Evolutionary conservation across 257 asterid genomes (phyloP), one percentile per base, ranked within the genome.

Genomic region (Nyctanthes arbortristis): DNA sequence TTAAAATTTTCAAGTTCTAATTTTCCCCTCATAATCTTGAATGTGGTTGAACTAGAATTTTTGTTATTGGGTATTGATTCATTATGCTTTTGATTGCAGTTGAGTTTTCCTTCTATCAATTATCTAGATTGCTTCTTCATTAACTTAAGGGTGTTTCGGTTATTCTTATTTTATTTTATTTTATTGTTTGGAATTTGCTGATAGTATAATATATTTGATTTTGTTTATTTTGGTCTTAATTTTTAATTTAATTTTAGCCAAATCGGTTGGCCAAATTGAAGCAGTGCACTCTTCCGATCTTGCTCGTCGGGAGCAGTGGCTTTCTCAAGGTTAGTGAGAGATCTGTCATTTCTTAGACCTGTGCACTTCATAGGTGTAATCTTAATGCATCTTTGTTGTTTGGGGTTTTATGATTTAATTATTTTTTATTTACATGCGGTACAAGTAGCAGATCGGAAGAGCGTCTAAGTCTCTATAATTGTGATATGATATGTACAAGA

Each of bases 241-340:
- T 9, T 24, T 68, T 0, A 5, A 31, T n/a, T 65, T 60, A 24
- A 61, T 43, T 81, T 34, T 79, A 93, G 99, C 91, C 78, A 12
- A 87, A 89, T 47, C 91, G 99, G 57, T 85, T 91, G 27, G 95
- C 97, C n/a, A 93, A 93, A 80, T 74, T 93, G 89, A 93, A 90
- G 95, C 97, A 88, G 82, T 83, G 88, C 89, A 93, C 90, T 84
- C 94, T 87, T 56, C n/a, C n/a, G 96, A 88, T n/a, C n/a, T n/a
- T 79, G 98, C 94, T 45, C 96, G 97, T 35, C 92, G 97, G 3
- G 97, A 91, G 77, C 98, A 93, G 87, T 93, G 94, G 91, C 96
- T 93, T 84, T 93, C 99, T 69, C 92, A 85, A 84, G 99, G 97
- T 93, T 71, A 67, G 82, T 69, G 62, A 34, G 65, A 73, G 35